phyloP scores from a whole-genome alignment of 805 yeast genomes.

The Middelhovenomyces tepae region DNA sequence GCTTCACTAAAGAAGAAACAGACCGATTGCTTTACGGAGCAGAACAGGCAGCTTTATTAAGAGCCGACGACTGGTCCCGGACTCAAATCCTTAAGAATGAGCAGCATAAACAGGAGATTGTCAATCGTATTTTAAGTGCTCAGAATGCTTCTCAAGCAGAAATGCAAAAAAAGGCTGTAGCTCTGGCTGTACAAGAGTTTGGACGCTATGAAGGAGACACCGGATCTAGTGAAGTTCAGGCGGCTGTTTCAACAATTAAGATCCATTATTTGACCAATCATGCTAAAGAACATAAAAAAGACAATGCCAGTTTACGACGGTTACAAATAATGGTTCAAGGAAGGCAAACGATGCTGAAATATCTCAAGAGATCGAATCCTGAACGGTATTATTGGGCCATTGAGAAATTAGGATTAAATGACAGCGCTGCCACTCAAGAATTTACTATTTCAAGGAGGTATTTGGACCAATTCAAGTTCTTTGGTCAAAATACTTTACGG shows the following conservation, averaged over 20 bases:
- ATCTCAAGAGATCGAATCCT: constrained; percentile 73
- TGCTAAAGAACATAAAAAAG: constrained; percentile 61
- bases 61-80: constrained; percentile 19
- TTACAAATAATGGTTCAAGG: constrained; percentile 81
- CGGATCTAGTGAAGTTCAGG: constrained; percentile 93
- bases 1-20: constrained; percentile 53
- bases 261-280: constrained; percentile 74
- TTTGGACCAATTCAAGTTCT: constrained; percentile 27
- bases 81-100: constrained; percentile 28
- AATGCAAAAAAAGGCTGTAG: constrained; percentile 46
- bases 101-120: constrained; percentile 54
- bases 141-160: constrained; percentile 60
- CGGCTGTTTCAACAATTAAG: constrained; percentile 77
- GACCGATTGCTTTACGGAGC: constrained; percentile 74
- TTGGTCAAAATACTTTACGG: constrained; percentile 30
- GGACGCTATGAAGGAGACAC: constrained; percentile 82
- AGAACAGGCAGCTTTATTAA: constrained; percentile 47
- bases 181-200: constrained; percentile 70
- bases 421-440: constrained; percentile 66
- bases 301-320: constrained; percentile 55
- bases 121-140: constrained; percentile 63
- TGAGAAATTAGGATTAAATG: constrained; percentile 80
- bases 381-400: constrained; percentile 78
- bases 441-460: constrained; percentile 37
- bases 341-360: constrained; percentile 75